Base-by-base conservation (phyloP, 805 yeast species). In the Candida insectalens region DNA sequence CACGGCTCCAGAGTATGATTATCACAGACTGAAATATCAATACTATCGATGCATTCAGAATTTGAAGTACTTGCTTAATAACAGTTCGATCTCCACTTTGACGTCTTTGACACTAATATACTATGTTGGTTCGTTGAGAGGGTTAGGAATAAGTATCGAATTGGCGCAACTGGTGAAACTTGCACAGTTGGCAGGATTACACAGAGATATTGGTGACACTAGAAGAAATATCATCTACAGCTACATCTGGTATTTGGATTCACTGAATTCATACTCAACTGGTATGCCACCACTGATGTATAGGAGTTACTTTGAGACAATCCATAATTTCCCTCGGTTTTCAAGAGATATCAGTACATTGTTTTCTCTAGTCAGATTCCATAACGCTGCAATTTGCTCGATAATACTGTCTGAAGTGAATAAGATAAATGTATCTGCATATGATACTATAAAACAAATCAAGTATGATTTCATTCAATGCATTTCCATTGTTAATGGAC, bases 181-280 rank as follows among this genome's bases (percentile, higher is more conserved):
- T 21, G 23, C 23, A 21, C 23, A 21, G 23, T 7, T 21, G 10
- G 23, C 41, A 20, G 50, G 49, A 1, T 32, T 47, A 19, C 50
- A 47, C 29, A 36, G 49, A 15, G 39, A 39, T 19, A 27, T 46
- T 8, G 34, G 37, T 6, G 19, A 29, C 12, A 25, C 29, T 12
- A 28, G 39, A 19, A 37, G 47, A 29, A 41, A 40, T 27, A 23
- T 43, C 13, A 38, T 46, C 4, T 47, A 47, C 29, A 44, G 43
- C 18, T 46, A 43, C 36, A 40, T 47, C 15, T 37, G 42, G 33
- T 43, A 41, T 30, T 20, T 47, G 22, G 51, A 47, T 35, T 37
- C 47, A 3, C 26, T 47, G n/a, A 26, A 41, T 2, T 37, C 51
- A 6, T 47, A 45, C 26, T 47, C 41, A 30, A 38, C 39, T 16